These are phyloP conservation scores for Thelonectria discophora DNA, from an alignment of 2,329 filamentous ascomycete genomes.

Conservation along the genomic window DNA sequence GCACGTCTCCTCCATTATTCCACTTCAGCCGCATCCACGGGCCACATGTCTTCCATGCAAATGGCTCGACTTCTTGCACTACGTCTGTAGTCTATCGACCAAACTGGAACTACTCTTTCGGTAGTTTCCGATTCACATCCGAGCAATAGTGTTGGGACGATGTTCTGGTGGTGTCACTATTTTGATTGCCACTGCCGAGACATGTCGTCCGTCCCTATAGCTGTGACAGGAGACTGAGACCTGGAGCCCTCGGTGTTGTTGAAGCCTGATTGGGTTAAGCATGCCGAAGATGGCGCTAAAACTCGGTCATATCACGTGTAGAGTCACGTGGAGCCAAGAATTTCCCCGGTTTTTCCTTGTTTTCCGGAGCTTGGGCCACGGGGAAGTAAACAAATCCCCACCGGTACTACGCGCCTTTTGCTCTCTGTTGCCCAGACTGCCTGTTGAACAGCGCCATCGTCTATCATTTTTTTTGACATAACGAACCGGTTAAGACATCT, in stretches of 20 bases:
- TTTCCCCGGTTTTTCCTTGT: conserved; percentile 31
- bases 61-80: background rate
- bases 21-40: background rate
- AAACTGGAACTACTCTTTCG: background rate
- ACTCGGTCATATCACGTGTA: fast-evolving
- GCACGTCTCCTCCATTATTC: background rate
- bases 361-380: conserved; percentile 40
- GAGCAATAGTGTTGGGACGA: no score
- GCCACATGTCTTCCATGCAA: no score
- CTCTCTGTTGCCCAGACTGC: conserved; percentile 34
- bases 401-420: conserved; percentile 35
- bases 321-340: background rate
- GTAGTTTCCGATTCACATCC: background rate
- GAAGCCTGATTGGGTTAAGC: background rate
- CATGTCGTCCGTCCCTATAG: background rate
- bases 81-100: background rate
- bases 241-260: background rate
- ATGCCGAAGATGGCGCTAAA: background rate
- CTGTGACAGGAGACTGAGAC: background rate
- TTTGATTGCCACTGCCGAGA: background rate
- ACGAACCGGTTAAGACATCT: no score
- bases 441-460: conserved; percentile 16
- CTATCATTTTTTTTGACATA: no score
- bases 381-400: conserved; percentile 45
- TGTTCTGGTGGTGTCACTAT: background rate